Conservation (phyloP, 345 rosid genomes). For the Odontarrhena argentea region DNA sequence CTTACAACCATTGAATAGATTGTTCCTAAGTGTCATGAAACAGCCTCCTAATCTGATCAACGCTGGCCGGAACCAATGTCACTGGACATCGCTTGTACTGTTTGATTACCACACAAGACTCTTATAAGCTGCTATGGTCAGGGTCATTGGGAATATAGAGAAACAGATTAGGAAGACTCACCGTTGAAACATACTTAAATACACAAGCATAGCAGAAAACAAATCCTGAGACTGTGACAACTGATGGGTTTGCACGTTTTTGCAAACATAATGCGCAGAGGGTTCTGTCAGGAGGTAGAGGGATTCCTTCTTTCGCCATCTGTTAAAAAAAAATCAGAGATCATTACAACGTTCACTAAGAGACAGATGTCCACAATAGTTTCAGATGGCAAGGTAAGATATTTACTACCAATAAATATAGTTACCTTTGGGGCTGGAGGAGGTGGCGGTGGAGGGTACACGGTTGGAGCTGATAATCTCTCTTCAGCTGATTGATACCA, state of each 20-base stretch:
- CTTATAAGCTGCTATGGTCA: constrained; percentile 1
- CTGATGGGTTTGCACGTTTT: constrained; percentile 95
- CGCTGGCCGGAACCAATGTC: constrained; percentile 74
- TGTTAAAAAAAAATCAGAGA: constrained; percentile 36
- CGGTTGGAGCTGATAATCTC: constrained; percentile 97
- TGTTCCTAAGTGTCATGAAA: constrained; percentile 74
- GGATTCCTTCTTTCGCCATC: constrained; percentile 90
- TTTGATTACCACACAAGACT: constrained; percentile 37
- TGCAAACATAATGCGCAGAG: constrained; percentile 91
- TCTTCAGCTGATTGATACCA: constrained; percentile 99
- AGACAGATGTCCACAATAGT: neutral
- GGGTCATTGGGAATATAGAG: neutral
- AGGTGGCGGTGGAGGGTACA: constrained; percentile 96
- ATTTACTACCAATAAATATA: neutral
- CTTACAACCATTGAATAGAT: constrained; percentile 7
- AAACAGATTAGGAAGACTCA: constrained; percentile 40
- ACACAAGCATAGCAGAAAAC: constrained; percentile 96
- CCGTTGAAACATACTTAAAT: constrained; percentile 90
- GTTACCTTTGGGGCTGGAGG: constrained; percentile 91
- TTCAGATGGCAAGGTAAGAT: constrained; percentile 4
- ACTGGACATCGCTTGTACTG: constrained; percentile 96
- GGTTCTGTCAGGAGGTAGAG: constrained; percentile 70
- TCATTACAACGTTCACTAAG: constrained; percentile 7
- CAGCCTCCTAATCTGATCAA: constrained; percentile 88
- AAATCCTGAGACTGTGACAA: constrained; percentile 88